Evolutionary conservation across 352 stramenopile genomes (phyloP), one percentile per base, ranked within the genome.

Genomic region (Phytophthora tentaculata): DNA sequence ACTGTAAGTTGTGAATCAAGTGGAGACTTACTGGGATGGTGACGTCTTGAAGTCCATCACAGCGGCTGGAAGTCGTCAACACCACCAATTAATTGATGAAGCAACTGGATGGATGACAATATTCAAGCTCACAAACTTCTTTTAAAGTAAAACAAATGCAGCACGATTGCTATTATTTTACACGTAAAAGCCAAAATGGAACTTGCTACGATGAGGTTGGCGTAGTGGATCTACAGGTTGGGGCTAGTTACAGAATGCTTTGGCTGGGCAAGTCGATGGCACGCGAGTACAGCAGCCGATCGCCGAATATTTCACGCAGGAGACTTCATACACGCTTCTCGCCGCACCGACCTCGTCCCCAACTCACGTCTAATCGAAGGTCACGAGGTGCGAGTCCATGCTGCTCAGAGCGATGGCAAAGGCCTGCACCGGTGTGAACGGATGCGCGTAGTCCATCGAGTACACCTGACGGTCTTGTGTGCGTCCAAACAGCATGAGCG

Each of bases 301-400:
- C 61, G 55, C 67, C 43, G 45, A 73, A 64, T 13, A 10, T 53
- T 32, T 47, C 47, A 61, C 49, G 55, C 58, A 70, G 54, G 59
- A 73, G 64, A 73, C 54, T 67, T 77, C 61, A 83, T 77, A 81
- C 55, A 76, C 71, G 55, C 64, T 67, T 71, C 56, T 71, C 65
- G 56, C 60, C 66, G 37, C 56, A 64, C 59, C 56, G 48, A 70
- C 37, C 37, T 39, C 28, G 9, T 50, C 61, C 48, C 41, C 54
- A 59, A 52, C 56, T 43, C 41, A 19, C 23, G 54, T 71, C 71
- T 88, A 95, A 78, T 95, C 87, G 48, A 95, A 95, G 7, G 87
- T 95, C 50, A 93, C 87, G 29, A 95, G 79, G 71, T 95, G 84
- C 53, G 87, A 95, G 72, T 95, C 87, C 87, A 95, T 95, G 76